A percentile compares a stretch with the other conserved stretches of the same genome.
These are phyloP conservation scores for Entophlyctis luteolus DNA, from an alignment of 192 early-diverging fungal species.

Conservation along the genomic window DNA sequence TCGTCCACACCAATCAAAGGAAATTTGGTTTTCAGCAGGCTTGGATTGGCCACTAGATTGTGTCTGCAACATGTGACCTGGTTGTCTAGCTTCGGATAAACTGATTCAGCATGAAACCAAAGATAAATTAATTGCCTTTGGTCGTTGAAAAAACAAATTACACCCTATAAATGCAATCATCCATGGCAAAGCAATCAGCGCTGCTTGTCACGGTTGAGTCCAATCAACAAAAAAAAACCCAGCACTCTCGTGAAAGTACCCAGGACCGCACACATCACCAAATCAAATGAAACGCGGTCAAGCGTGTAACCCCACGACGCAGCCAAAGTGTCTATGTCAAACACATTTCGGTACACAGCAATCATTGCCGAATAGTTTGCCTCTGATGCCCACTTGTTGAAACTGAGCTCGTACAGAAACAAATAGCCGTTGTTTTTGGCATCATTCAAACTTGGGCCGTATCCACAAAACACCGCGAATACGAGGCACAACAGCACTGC, in stretches of 20 bases:
- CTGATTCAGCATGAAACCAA: too few species aligned
- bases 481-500: conserved; percentile 39
- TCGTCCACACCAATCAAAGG: too few species aligned
- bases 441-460: conserved; percentile 36
- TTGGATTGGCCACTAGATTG: too few species aligned
- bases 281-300: conserved; percentile 26
- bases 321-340: conserved; percentile 23
- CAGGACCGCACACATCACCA: conserved; percentile 33
- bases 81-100: too few species aligned
- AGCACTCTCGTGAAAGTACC: conserved; percentile 30
- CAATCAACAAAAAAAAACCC: conserved; percentile 34
- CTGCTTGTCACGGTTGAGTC: conserved; percentile 43
- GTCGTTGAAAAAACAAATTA: too few species aligned
- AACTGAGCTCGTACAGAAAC: conserved; percentile 33
- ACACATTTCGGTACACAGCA: conserved; percentile 24
- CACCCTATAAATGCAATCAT: too few species aligned
- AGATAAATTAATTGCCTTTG: too few species aligned
- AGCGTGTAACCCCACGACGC: conserved; percentile 32
- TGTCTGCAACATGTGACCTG: too few species aligned
- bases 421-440: conserved; percentile 32
- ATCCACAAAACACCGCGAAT: conserved; percentile 49
- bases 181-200: too few species aligned
- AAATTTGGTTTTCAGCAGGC: too few species aligned
- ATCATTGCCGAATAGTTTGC: conserved; percentile 31
- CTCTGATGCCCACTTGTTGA: conserved; percentile 49